Conservation (phyloP, 306 rosid genomes). For the Dalbergia oliveri region DNA sequence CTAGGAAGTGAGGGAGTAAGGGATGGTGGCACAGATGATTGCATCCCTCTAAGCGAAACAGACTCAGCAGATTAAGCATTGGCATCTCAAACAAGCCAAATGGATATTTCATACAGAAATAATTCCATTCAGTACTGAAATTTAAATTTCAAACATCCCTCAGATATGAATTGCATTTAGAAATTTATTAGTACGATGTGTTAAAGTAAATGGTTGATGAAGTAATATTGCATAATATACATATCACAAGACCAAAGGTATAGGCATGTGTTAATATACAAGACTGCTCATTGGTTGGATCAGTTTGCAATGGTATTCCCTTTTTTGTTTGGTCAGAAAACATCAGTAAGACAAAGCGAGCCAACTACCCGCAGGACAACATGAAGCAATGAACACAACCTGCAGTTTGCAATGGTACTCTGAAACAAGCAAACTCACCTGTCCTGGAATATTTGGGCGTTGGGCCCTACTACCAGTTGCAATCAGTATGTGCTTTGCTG, state of each 20-base stretch:
- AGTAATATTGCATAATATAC: constrained; percentile 28
- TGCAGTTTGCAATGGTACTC: constrained; percentile 19
- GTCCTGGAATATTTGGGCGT: constrained; percentile 81
- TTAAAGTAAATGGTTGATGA: constrained; percentile 9
- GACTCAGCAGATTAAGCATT: background rate
- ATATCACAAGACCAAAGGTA: constrained; percentile 7
- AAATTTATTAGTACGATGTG: background rate
- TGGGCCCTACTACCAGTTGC: constrained; percentile 96
- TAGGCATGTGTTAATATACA: background rate
- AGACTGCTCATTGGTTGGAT: background rate
- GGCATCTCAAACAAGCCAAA: background rate
- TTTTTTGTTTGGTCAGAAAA: too few relatives aligned
- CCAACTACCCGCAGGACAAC: too few relatives aligned
- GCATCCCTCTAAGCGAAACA: background rate
- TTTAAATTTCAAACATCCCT: background rate
- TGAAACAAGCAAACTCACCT: constrained; percentile 61
- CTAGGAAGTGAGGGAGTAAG: too few relatives aligned
- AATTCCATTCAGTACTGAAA: background rate
- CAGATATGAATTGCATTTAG: background rate
- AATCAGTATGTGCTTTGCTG: constrained; percentile 90
- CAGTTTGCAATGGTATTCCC: background rate
- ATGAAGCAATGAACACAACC: too few relatives aligned
- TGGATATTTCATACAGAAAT: background rate
- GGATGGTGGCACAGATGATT: too few relatives aligned
- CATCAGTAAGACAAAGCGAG: too few relatives aligned